Base-by-base conservation (phyloP, 495 filamentous ascomycete genomes). In the Pyrenopolyporus hunteri region DNA sequence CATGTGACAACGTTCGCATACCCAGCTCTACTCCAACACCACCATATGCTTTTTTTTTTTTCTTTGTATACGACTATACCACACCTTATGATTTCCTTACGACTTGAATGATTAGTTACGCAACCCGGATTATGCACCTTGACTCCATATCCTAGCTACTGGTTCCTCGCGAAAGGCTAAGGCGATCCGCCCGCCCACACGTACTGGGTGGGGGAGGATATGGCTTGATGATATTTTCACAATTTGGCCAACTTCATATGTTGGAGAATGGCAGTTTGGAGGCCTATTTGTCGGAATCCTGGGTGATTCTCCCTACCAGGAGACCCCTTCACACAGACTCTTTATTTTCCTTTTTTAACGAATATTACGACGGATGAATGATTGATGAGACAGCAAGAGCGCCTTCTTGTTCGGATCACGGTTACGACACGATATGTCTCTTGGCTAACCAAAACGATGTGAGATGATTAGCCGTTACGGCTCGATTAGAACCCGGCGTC, bases 401-500 rank as follows among this genome's bases (percentile, higher is more conserved):
- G 25, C 31, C 26, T 64, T 67, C 54, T 59, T 62, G 47, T 63
- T 66, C 66, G 62, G 66, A 69, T 61, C 53, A 69, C 66, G 55
- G 62, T 65, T 66, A 69, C 66, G 66, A 69, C 65, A 51, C 52
- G 57, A 45, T 42, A 59, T 56, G 51, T 29, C 29, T 59, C 54
- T 47, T 63, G 52, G 48, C 57, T 39, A 46, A 57, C 37, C 56
- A 50, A 13, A 58, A 48, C 42, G 48, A 56, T 50, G 33, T 58
- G 62, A 59, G 43, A 65, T 59, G 62, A 59, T 49, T 35, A 50
- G 54, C 56, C 32, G 55, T 17, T 47, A 49, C 9, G 57, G 66
- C 57, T 59, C 53, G 63, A 47, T 62, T 67, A 69, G 63, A 67
- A 60, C 57, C 60, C 32, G 68, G 68, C 63, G 63, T 71, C 67